Evolutionary conservation across 495 filamentous ascomycete genomes (phyloP).

Genomic region (Friedmanniomyces simplex): DNA sequence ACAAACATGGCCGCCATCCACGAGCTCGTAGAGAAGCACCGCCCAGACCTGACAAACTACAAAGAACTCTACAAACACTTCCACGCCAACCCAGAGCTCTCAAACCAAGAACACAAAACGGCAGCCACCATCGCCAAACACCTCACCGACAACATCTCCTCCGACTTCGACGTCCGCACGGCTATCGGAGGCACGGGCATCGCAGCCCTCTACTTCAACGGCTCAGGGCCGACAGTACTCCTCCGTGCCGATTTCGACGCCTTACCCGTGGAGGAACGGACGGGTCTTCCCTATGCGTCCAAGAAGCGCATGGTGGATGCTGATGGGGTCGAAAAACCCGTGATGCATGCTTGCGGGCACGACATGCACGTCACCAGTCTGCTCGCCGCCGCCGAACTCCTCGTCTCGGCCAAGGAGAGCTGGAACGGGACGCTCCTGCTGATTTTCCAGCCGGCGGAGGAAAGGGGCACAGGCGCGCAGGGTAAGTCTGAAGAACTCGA

Average conservation of each 20-base stretch:
- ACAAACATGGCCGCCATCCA: conserved; percentile 13
- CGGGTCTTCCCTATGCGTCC: conserved; percentile 47
- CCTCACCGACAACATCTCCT: conserved; percentile 20
- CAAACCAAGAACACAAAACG: conserved; percentile 41
- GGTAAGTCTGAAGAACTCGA: too few relatives aligned
- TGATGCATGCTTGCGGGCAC: conserved; percentile 59
- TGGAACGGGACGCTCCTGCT: conserved; percentile 50
- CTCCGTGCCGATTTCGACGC: conserved; percentile 55
- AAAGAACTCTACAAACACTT: conserved; percentile 46
- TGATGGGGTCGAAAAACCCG: conserved; percentile 39
- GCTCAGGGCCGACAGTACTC: conserved; percentile 42
- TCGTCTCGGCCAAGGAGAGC: conserved; percentile 31
- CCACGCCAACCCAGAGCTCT: conserved; percentile 49
- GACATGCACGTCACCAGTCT: conserved; percentile 50
- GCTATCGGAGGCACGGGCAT: conserved; percentile 49
- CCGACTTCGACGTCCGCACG: conserved; percentile 37
- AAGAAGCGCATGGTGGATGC: conserved; percentile 30
- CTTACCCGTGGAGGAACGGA: conserved; percentile 47
- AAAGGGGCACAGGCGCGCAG: conserved; percentile 44
- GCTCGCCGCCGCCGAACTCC: conserved; percentile 40
- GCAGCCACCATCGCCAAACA: conserved; percentile 35
- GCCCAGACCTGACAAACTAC: conserved; percentile 33
- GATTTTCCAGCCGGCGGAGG: conserved; percentile 54
- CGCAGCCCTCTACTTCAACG: conserved; percentile 47
- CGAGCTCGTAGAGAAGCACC: conserved; percentile 16